Evolutionary conservation across 2,329 filamentous ascomycete genomes (phyloP), one percentile per base, ranked within the genome.

Genomic region (Penicillium sp.): DNA sequence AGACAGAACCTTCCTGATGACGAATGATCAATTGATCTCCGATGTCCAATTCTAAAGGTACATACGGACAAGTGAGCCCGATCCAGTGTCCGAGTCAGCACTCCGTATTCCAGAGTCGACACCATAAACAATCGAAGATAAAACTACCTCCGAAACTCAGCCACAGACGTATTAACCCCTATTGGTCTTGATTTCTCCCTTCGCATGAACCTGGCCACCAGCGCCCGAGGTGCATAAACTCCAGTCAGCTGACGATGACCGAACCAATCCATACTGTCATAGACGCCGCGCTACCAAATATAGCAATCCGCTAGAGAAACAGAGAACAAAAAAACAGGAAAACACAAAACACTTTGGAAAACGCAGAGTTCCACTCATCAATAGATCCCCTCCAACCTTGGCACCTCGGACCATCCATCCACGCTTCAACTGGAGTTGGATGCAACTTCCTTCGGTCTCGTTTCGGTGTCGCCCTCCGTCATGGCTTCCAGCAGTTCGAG

Each of bases 381-480:
- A 25, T 25, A 3, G 25, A 25, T 20, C 25, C 34, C 1, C 28
- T 17, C 28, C 25, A 4, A 28, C 45, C 34, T 35, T 8, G 28
- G 1, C 28, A 31, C 7, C 28, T 31, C 28, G 28, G 28, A 31
- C 5, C 28, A 31, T 31, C 6, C 6, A 31, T 31, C 28, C 7
- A 31, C 28, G 28, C 28, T 8, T 31, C 28, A 5, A 8, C 28
- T 31, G 28, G 28, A 31, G 28, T 31, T 31, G 28, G 28, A 31
- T 5, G 28, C 28, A 5, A 31, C 6, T 31, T 31, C 28, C 12
- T 38, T 54, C 28, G 47, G 47, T 43, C 17, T 56, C 61, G 55
- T 51, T 25, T 56, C 61, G 55, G 58, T 51, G 38, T 39, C n/a
- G 61, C 49, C 47, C 38, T 63, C 61, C 48, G 8, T 31, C 28